These are phyloP conservation scores for Serendipita sp. DNA, from an alignment of 768 basidiomycete genomes.

Conservation along the genomic window DNA sequence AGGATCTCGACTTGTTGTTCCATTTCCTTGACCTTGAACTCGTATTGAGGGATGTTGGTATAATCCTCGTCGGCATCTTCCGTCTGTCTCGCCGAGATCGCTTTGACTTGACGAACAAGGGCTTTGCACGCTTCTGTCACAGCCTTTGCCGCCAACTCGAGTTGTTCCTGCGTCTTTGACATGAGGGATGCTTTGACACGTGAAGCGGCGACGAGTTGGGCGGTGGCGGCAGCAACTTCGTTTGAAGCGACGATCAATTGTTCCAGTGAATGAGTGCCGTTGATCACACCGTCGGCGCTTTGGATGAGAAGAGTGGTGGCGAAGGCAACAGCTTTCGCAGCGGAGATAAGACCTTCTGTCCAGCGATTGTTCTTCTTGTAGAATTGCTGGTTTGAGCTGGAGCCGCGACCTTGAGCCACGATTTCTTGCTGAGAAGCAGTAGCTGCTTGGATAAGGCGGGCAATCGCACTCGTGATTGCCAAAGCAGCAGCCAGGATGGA, in stretches of 20 bases:
- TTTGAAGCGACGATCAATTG: constrained; percentile 99
- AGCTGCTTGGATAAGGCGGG: constrained; percentile 85
- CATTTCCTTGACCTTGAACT: constrained; percentile 97
- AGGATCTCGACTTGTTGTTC: constrained; percentile 99
- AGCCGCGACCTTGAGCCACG: constrained; percentile 85
- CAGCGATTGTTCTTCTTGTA: constrained; percentile 99
- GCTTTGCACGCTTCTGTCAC: constrained; percentile 96
- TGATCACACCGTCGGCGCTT: constrained; percentile 92
- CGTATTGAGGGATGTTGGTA: constrained; percentile 80
- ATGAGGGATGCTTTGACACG: constrained; percentile 96
- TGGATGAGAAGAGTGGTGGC: constrained; percentile 93
- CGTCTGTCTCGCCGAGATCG: constrained; percentile 69
- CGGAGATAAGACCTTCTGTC: constrained; percentile 98
- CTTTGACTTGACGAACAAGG: constrained; percentile 91
- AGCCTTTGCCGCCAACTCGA: constrained; percentile 92
- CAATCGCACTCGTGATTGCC: constrained; percentile 92
- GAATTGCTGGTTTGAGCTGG: constrained; percentile 86
- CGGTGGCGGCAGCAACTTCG: constrained; percentile 92
- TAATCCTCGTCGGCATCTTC: constrained; percentile 73
- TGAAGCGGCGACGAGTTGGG: constrained; percentile 95
- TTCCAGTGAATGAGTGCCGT: constrained; percentile 90
- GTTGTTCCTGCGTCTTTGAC: constrained; percentile 94
- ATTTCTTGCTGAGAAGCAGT: constrained; percentile 98
- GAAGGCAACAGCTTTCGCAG: constrained; percentile 94
- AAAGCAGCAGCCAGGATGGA: constrained; percentile 87